Percentiles rank a stretch among this genome's conserved stretches.
These are phyloP conservation scores for Fusarium stilboides DNA, from an alignment of 2,329 filamentous ascomycete species.

Conservation along the genomic window DNA sequence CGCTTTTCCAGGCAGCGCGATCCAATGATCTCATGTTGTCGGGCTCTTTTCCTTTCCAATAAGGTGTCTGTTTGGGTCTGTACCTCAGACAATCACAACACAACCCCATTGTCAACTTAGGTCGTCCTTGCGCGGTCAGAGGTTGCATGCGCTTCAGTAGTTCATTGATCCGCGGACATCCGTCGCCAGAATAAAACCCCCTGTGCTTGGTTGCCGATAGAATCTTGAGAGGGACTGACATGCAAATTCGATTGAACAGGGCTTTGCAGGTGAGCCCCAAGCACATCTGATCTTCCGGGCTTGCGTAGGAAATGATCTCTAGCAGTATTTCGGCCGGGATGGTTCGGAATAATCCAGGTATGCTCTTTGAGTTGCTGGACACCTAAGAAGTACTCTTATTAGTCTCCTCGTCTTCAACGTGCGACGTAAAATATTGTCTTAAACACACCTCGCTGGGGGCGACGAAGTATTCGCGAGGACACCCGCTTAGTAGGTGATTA, in stretches of 20 bases:
- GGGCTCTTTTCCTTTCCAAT: not conserved
- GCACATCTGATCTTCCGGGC: not conserved
- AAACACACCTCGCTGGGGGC: not conserved
- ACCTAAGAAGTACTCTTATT: not conserved
- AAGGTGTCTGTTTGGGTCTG: not conserved
- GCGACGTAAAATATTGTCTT: not conserved
- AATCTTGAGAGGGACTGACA: not conserved
- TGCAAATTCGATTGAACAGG: not conserved
- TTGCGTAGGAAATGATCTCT: not conserved
- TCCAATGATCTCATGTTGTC: not conserved
- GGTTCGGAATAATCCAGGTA: not conserved
- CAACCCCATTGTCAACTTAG: not conserved
- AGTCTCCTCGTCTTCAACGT: not conserved
- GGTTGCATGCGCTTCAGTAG: not conserved
- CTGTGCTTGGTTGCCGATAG: not conserved
- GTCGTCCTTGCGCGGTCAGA: not conserved
- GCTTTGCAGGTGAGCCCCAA: not conserved
- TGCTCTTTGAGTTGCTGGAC: not conserved
- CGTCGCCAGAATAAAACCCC: too few species aligned
- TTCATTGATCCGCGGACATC: not conserved
- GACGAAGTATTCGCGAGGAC: not conserved
- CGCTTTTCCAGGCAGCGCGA: not conserved
- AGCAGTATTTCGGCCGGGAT: not conserved
- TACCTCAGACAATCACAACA: constrained; percentile 4
- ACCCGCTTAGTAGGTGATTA: not conserved